A percentile compares a stretch with the other conserved stretches of the same genome.
Evolutionary conservation across 1,284 basidiomycete species (phyloP).

Genomic region (Blastosporella zonata): DNA sequence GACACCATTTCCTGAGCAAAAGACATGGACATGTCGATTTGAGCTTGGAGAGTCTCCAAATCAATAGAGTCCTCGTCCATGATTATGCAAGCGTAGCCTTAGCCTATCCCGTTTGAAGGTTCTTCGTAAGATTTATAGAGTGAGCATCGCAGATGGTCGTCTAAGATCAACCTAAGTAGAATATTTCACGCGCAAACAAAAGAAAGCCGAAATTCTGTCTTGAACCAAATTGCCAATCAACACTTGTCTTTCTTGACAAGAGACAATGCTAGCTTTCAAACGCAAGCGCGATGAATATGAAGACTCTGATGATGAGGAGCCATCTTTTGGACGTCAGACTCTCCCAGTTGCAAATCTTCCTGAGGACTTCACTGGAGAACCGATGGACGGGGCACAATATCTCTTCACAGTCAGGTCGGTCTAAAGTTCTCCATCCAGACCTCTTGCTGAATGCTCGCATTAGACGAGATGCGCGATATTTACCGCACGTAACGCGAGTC

Average conservation of each 20-base stretch:
- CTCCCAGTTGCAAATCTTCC: constrained; percentile 75
- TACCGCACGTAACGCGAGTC: constrained; percentile 61
- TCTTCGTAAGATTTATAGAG: neutral
- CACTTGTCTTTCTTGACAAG: neutral
- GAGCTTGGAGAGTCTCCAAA: constrained; percentile 64
- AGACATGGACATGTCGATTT: constrained; percentile 76
- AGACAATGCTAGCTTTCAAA: constrained; percentile 36
- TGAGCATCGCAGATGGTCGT: constrained; percentile 8
- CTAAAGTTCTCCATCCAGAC: neutral
- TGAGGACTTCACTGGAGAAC: constrained; percentile 57
- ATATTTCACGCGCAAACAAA: constrained; percentile 10
- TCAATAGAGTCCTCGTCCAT: constrained; percentile 50
- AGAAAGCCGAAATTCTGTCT: neutral
- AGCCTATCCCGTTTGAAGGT: neutral
- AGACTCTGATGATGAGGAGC: constrained; percentile 52
- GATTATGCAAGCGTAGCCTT: constrained; percentile 19
- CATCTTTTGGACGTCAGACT: constrained; percentile 57
- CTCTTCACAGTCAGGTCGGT: constrained; percentile 74
- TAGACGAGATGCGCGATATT: constrained; percentile 63
- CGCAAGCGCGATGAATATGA: constrained; percentile 45
- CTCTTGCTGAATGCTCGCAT: constrained; percentile 5
- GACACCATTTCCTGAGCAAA: constrained; percentile 66
- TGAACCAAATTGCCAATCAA: neutral
- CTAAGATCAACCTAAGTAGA: neutral
- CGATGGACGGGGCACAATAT: constrained; percentile 75